Evolutionary conservation across 257 asterid genomes (phyloP).

Genomic region (Avicennia marina): DNA sequence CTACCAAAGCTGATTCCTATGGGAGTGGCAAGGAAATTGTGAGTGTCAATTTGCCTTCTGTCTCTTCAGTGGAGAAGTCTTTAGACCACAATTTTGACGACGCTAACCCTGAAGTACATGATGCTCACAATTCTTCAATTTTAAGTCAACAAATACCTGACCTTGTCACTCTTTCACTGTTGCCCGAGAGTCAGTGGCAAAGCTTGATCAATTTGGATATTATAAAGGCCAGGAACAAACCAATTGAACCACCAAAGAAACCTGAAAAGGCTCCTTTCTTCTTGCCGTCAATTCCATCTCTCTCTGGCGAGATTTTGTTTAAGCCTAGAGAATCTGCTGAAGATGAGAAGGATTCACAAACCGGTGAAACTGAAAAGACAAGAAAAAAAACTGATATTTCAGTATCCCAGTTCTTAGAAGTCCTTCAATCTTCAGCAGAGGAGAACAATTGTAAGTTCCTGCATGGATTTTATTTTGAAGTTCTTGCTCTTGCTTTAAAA

Average conservation of each 20-base stretch:
- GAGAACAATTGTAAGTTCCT: conserved; percentile 54
- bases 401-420: conserved; percentile 49
- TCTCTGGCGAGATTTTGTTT: conserved; percentile 76
- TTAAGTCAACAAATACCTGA: conserved; percentile 62
- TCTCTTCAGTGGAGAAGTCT: conserved; percentile 44
- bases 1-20: conserved; percentile 36
- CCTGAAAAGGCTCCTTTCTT: conserved; percentile 93
- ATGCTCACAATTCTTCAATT: conserved; percentile 24
- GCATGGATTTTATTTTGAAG: neutral
- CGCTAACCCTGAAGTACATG: conserved; percentile 24
- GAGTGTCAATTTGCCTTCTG: conserved; percentile 55
- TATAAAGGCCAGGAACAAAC: conserved; percentile 84
- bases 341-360: conserved; percentile 38
- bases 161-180: conserved; percentile 74
- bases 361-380: conserved; percentile 26
- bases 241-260: conserved; percentile 93
- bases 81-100: conserved; percentile 29
- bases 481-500: neutral
- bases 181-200: conserved; percentile 96
- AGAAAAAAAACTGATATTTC: conserved; percentile 31
- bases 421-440: conserved; percentile 47
- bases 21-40: conserved; percentile 74
- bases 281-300: conserved; percentile 75
- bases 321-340: conserved; percentile 43
- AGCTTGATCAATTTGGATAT: conserved; percentile 87